Conservation (phyloP, 2,329 filamentous ascomycete genomes). For the Colletotrichum abscissum region DNA sequence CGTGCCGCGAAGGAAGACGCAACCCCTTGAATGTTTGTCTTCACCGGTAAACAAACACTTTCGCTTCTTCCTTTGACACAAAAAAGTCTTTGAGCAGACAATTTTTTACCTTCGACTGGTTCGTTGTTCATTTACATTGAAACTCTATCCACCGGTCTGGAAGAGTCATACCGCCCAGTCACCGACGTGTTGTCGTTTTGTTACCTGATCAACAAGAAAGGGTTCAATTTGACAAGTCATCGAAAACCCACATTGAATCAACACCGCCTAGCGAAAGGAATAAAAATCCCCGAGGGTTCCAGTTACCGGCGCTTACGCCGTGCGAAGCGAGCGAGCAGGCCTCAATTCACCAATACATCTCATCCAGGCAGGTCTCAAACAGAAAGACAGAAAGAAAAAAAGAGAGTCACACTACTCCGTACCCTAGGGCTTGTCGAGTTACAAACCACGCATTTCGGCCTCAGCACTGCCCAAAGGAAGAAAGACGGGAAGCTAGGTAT, state of each 20-base stretch:
- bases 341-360: conserved; percentile 5
- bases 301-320: conserved; percentile 1
- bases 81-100: background rate
- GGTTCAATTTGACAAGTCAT: conserved; percentile 10
- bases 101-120: conserved; percentile 9
- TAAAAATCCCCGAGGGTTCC: background rate
- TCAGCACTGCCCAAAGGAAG: conserved; percentile 13
- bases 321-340: conserved; percentile 28
- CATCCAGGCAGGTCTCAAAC: background rate
- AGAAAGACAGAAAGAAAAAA: background rate
- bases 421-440: conserved; percentile 2
- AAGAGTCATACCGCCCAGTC: background rate
- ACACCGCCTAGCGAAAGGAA: background rate
- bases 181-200: background rate
- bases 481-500: background rate
- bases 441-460: background rate
- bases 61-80: background rate
- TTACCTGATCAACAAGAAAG: background rate
- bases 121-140: conserved; percentile 17
- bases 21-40: background rate
- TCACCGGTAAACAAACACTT: conserved; percentile 1
- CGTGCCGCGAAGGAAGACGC: conserved; percentile 1
- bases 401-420: background rate
- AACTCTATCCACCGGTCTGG: conserved; percentile 16
- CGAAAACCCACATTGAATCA: background rate